Base-by-base conservation (phyloP, 1,139 yeast genomes). In the Debaryomyces sp. region DNA sequence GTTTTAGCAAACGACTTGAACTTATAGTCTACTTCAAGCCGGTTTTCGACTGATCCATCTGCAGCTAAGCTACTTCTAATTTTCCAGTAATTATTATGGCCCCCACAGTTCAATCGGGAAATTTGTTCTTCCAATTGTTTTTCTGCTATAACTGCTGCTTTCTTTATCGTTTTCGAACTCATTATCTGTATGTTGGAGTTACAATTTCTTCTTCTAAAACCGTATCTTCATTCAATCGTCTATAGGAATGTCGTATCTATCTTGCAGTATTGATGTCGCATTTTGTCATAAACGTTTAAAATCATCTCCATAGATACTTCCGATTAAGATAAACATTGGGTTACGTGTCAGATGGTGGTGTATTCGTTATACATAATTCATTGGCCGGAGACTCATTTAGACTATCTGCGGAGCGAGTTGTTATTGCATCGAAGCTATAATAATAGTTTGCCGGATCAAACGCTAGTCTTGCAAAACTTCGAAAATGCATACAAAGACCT, bases 1-100 rank as follows among this genome's bases (percentile, higher is more conserved):
- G 92, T 84, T 30, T 73, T 72, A 49, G 82, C 82, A 60, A 78
- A 87, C 40, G 75, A 73, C 46, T 67, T 70, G 56, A 87, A 76
- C 37, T 61, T 64, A 56, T 76, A 78, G 18, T 72, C 63, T 1
- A 67, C 63, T 46, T 48, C 47, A 8, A 51, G 44, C 18, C 23
- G 39, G 34, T 35, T 45, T 36, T 45, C 39, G 15, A 26, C 30
- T 26, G 45, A 22, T 13, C 44, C 44, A 41, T 41, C 41, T 6
- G 23, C 40, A 9, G 30, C 23, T 26, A 35, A 7, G 18, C 27
- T 29, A 4, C 36, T 35, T 13, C 15, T 23, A 6, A 47, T 33
- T 29, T 36, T 43, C 54, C 54, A 51, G 15, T 32, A 21, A 3
- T 38, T 37, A n/a, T 34, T 45, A n/a, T 29, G 32, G 4, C 35